Base-by-base conservation (phyloP, 345 rosid species). In the Schrenkiella parvula region DNA sequence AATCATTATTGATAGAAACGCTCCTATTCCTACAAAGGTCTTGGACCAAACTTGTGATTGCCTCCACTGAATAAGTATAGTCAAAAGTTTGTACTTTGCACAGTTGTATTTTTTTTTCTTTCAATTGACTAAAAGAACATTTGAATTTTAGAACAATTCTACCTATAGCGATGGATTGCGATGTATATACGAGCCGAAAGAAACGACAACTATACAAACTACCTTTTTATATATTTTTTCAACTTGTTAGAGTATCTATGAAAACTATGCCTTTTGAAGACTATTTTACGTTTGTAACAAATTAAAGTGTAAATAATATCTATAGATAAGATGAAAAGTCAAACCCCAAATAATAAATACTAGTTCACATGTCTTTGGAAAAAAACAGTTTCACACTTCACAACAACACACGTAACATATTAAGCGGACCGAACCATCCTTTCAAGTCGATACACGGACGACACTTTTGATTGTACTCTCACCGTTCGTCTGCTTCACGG, bases 181-280 rank as follows among this genome's bases (percentile, higher is more conserved):
- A 34, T 18, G 31, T 56, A 6, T 17, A 12, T 23, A 47, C 59
- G 18, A 60, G 68, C 75, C 68, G 60, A 71, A 50, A 60, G 60
- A 37, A 71, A 60, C 43, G 10, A 70, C 28, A 60, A 71, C 68
- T 26, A 37, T 25, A 37, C 60, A 34, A 48, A 47, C 38, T 25
- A 46, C 38, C 48, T 46, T 34, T 55, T 21, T 23, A 23, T 56
- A 31, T 9, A n/a, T 29, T 48, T 48, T 18, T 28, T 34, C 61
- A 71, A 61, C 68, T 61, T 38, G 53, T 26, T 60, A 12, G 39
- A 70, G n/a, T n/a, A 60, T 59, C 52, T 62, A 60, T 37, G 41
- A 60, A 60, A 48, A 29, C 8, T 32, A 48, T 5, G 46, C 10
- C 3, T 22, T 38, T 13, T 48, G 32, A 39, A 50, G 5, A 57